phyloP scores from a whole-genome alignment of 208 protist genomes.

The Trypanosoma caninum region DNA sequence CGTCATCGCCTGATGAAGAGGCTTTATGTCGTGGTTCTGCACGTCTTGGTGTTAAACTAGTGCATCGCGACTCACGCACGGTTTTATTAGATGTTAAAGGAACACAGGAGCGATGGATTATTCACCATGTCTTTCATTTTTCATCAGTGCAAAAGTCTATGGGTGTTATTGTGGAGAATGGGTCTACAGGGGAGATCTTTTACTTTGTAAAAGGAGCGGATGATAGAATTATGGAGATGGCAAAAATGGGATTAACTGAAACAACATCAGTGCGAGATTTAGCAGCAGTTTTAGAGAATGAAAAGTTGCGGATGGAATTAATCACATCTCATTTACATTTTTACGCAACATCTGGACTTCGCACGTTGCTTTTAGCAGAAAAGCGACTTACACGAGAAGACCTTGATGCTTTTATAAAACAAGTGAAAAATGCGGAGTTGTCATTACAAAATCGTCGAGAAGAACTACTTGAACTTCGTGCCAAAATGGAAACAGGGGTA shows the following conservation, averaged over 20 bases:
- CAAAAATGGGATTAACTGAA: neutral
- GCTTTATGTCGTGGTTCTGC: slow-evolving; percentile 83
- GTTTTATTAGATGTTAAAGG: slow-evolving; percentile 31
- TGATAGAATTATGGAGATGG: slow-evolving; percentile 64
- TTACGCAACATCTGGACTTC: slow-evolving; percentile 66
- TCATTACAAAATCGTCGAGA: slow-evolving; percentile 37
- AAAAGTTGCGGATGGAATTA: neutral
- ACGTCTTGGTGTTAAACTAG: slow-evolving; percentile 53
- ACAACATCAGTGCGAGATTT: neutral
- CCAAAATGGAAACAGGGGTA: slow-evolving; percentile 82
- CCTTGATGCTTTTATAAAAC: slow-evolving; percentile 32
- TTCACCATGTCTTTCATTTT: slow-evolving; percentile 86
- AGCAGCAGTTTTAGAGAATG: neutral
- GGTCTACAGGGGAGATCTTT: slow-evolving; percentile 26
- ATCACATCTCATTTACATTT: slow-evolving; percentile 28
- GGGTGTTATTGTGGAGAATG: slow-evolving; percentile 73
- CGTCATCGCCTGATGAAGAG: slow-evolving; percentile 93
- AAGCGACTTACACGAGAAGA: slow-evolving; percentile 44
- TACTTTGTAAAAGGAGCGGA: slow-evolving; percentile 90
- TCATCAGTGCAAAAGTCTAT: slow-evolving; percentile 87
- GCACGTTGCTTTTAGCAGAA: slow-evolving; percentile 73
- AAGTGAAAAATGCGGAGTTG: slow-evolving; percentile 33
- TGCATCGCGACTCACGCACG: slow-evolving; percentile 23
- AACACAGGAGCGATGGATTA: slow-evolving; percentile 38
- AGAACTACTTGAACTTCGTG: slow-evolving; percentile 42